Evolutionary conservation across 805 yeast genomes (phyloP), one percentile per base, ranked within the genome.

Genomic region (Metschnikowia amazonensis): DNA sequence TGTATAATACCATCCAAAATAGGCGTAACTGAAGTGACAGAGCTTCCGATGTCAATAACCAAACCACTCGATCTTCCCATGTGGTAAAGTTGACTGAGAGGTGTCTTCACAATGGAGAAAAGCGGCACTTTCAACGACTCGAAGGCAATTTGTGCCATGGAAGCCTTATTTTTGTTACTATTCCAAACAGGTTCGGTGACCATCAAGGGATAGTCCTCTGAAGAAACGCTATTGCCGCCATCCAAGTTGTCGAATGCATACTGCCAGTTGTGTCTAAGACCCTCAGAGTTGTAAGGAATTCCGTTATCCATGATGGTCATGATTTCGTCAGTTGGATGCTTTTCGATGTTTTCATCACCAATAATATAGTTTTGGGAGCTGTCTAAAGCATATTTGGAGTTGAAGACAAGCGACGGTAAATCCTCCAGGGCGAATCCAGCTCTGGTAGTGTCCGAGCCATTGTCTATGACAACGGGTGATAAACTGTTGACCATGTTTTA

Each of bases 1-100:
- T 84, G 75, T 42, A 88, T 77, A 13, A 78, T 75, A 31, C 96
- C 96, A 56, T 86, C 89, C 50, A 80, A 66, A 16, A 88, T 77
- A 8, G 95, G 95, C 0, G 94, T 84, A 8, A 88, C 86, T 27
- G 82, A 75, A 14, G 84, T 75, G 4, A 79, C 77, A 3, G 84
- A 72, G 8, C 86, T 74, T 2, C 96, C 97, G 36, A 89, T 65
- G 60, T 90, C 96, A 21, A 89, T 75, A 7, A 89, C 87, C 47
- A 90, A 70, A 4, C 92, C 89, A 9, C 85, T 82, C 21, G 86
- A 76, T 58, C 82, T 81, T 1, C 95, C 92, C 52, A 82, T 72
- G n/a, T 89, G 83, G 60, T 85, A 84, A 3, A 87, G 77, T 39
- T 82, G 82, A 29, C 92, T 86, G 44, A 90, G 66, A 5, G 96